Base-by-base conservation (phyloP, 345 rosid genomes). In the Microcos paniculata region DNA sequence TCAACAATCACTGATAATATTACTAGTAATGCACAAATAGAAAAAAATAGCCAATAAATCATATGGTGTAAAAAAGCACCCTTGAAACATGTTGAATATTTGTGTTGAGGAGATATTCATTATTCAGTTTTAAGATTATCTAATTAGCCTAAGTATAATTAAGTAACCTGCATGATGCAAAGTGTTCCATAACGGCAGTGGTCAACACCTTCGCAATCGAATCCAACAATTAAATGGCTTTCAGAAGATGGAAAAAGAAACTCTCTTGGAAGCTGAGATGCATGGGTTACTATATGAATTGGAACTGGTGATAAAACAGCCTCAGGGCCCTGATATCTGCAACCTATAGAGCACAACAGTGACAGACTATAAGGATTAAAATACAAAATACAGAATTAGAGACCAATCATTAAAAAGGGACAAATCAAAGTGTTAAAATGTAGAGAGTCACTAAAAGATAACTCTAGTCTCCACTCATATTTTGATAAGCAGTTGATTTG, bases 151-250 rank as follows among this genome's bases (percentile, higher is more conserved):
- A 61, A 33, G 42, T 5, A 31, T 61, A 61, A 61, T 24, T 28
- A 61, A 15, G 14, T 45, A 73, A 92, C 98, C 98, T 94, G 98
- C 95, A 94, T 91, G 72, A 94, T 82, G 84, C 98, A 94, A 73
- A 94, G 97, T 31, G 78, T 82, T 42, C 98, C 98, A 75, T 84
- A 81, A n/a, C 97, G 90, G 71, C 94, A 91, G 15, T 91, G 91
- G 78, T 90, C 87, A 79, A 90, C 92, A 62, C 98, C 98, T 73
- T 94, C 98, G 33, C 98, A 92, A 70, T 94, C 98, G 79, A 94
- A 91, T 26, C 97, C 98, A 49, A 94, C 73, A 72, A 91, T 85
- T 73, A 94, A 58, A 30, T 82, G 84, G 69, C 59, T 85, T 46
- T 85, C 85, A 40, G 93, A 80, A 8, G 89, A 83, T 65, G 98